Evolutionary conservation across 179 eudicot species (phyloP), one percentile per base, ranked within the genome.

Genomic region (Sideroxylon spinosum): DNA sequence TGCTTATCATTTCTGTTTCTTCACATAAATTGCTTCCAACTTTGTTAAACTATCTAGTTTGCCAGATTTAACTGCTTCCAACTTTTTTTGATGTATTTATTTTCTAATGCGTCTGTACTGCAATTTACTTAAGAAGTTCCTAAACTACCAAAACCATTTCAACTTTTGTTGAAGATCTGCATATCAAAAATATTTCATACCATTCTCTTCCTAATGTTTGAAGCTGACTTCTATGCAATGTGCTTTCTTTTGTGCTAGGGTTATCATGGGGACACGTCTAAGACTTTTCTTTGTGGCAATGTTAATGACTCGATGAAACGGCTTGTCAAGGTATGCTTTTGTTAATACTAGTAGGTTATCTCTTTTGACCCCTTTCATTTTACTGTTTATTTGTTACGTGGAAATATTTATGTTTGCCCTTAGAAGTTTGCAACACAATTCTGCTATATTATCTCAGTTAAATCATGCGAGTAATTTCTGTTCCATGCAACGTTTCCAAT

Each of bases 241-340:
- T 56, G 10, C 32, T 32, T 26, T 17, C n/a, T 57, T 37, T 78
- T 56, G 17, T 79, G 32, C 57, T 83, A 95, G 99, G 99, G 99
- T 80, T 95, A 93, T 88, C 99, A 95, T 78, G 99, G 99, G 68
- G 98, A 95, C 86, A 95, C 98, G 48, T 95, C 98, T 7, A 95
- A 91, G 90, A 95, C 98, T 56, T 95, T 90, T 83, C 80, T 91
- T 6, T 95, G 99, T 79, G 99, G 99, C 59, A 79, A 92, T 81
- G 95, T 95, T 56, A 85, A 83, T 81, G 80, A 86, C 59, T 55
- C 86, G 37, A 78, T 86, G 80, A 86, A 89, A 81, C 86, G 90
- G 64, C 93, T 95, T 64, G 95, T 95, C 74, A 86, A 93, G 98
- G 99, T 95, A 89, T 13, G 71, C 0, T 76, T 77, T 67, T 19